These are phyloP conservation scores for Pseudogymnoascus destructans DNA, from an alignment of 2,329 filamentous ascomycete species.

Conservation along the genomic window DNA sequence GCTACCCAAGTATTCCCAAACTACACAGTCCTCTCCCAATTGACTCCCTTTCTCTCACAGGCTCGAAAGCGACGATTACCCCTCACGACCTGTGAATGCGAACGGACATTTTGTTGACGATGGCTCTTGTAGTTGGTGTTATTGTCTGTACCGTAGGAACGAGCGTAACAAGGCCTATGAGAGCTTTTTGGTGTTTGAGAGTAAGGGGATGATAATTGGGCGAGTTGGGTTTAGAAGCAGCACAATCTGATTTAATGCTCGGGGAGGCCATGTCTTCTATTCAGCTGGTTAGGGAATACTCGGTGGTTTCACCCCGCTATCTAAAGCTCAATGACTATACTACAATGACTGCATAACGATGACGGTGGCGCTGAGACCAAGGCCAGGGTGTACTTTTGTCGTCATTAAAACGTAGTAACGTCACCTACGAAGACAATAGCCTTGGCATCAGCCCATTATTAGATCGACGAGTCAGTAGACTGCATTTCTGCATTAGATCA, in stretches of 20 bases:
- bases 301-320: background rate
- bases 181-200: background rate
- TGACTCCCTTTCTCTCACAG: background rate
- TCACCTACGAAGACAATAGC: background rate
- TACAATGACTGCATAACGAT: background rate
- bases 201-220: background rate
- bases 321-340: background rate
- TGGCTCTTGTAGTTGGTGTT: background rate
- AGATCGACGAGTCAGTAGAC: background rate
- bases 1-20: background rate
- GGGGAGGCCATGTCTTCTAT: background rate
- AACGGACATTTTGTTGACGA: background rate
- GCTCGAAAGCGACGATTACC: background rate
- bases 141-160: background rate
- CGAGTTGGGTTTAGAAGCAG: background rate
- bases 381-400: background rate
- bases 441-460: background rate
- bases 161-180: background rate
- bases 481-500: background rate
- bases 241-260: background rate
- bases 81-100: background rate
- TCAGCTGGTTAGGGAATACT: slow-evolving; percentile 2
- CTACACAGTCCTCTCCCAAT: background rate
- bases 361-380: background rate
- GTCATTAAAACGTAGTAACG: background rate